Conservation (phyloP, 2,329 filamentous ascomycete species). For the Microascus cirrosus region DNA sequence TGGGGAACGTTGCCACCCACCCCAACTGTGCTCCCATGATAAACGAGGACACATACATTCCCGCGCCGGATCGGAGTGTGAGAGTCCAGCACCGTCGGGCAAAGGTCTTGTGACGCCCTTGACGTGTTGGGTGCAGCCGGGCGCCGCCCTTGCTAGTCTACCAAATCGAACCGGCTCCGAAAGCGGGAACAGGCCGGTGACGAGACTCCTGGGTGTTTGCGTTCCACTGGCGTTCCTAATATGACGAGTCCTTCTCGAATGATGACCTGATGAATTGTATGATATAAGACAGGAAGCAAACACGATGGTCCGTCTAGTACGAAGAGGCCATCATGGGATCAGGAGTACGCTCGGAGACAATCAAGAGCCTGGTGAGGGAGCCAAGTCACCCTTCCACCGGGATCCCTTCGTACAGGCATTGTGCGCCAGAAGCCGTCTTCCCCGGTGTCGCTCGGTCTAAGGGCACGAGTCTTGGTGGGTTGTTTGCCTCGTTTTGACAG, state of each 20-base stretch:
- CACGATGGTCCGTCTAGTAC: not conserved
- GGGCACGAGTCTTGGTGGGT: not conserved
- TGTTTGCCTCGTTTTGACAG: not conserved
- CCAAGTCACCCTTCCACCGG: not conserved
- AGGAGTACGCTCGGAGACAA: not conserved
- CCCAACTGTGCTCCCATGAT: not conserved
- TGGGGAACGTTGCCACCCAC: not conserved
- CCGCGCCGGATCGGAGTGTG: not conserved
- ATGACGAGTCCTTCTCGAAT: not conserved
- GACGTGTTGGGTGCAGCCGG: no score
- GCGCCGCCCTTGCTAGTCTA: not conserved
- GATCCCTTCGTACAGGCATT: not conserved
- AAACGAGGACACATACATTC: not conserved
- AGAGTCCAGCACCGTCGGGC: not conserved
- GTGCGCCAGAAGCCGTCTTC: not conserved
- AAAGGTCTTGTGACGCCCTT: not conserved
- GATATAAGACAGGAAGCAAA: not conserved
- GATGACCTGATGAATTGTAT: not conserved
- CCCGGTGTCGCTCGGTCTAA: not conserved
- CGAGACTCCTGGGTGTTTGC: not conserved
- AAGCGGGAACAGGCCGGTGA: not conserved
- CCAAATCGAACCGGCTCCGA: not conserved
- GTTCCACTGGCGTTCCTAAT: not conserved
- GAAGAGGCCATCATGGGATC: not conserved
- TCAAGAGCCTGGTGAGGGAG: not conserved